These are phyloP conservation scores for Ajuga reptans DNA, from an alignment of 305 asterid genomes.

Conservation along the genomic window DNA sequence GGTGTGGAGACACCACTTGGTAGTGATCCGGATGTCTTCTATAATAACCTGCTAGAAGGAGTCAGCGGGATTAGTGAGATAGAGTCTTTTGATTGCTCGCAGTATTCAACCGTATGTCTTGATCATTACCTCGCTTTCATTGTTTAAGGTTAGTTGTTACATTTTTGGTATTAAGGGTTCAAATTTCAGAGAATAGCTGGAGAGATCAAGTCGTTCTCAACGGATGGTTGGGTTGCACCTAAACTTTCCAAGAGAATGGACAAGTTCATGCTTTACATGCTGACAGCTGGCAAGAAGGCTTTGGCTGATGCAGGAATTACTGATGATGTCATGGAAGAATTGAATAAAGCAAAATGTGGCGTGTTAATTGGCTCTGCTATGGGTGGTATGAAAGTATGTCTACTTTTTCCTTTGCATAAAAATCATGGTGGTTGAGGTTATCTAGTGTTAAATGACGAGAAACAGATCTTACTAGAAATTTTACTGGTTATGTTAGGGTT, in stretches of 20 bases:
- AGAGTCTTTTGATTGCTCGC: conserved; percentile 78
- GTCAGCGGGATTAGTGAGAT: conserved; percentile 81
- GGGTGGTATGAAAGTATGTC: conserved; percentile 82
- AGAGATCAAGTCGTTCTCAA: conserved; percentile 75
- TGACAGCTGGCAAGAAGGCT: conserved; percentile 89
- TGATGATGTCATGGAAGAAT: conserved; percentile 56
- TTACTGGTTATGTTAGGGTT: neutral
- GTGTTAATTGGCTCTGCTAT: conserved; percentile 81
- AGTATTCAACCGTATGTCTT: conserved; percentile 68
- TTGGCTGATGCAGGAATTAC: conserved; percentile 70
- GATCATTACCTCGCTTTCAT: conserved; percentile 6
- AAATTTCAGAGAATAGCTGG: conserved; percentile 80
- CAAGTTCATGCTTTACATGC: conserved; percentile 81
- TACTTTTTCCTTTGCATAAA: conserved; percentile 1
- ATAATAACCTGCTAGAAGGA: conserved; percentile 77
- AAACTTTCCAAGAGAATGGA: conserved; percentile 83
- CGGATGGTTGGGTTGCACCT: conserved; percentile 83
- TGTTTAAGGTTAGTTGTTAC: conserved; percentile 7
- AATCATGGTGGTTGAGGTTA: conserved; percentile 1
- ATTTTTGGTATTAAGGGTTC: conserved; percentile 25
- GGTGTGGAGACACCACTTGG: conserved; percentile 87
- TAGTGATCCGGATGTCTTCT: conserved; percentile 61
- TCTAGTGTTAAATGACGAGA: conserved; percentile 5
- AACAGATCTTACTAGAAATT: neutral
- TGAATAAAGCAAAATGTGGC: conserved; percentile 68